Evolutionary conservation across 345 rosid genomes (phyloP), one percentile per base, ranked within the genome.

Genomic region (Citrus australasica): DNA sequence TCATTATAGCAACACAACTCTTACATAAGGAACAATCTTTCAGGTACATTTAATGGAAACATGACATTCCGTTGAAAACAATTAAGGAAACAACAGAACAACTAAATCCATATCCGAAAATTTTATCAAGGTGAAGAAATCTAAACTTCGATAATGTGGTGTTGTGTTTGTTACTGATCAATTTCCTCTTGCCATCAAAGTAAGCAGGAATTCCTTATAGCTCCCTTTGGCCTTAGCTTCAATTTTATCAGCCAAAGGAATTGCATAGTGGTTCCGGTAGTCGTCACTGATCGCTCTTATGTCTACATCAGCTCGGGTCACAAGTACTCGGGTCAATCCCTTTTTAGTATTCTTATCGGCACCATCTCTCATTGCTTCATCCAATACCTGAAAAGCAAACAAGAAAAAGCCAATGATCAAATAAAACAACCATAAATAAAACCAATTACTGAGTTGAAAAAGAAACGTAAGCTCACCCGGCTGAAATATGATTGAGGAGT

Each of bases 151-250:
- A 19, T 40, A 32, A 24, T 32, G 6, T n/a, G 25, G 11, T 35
- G 17, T 21, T 37, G 6, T n/a, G 25, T 16, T 33, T 69, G 62
- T 48, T 48, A 48, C 51, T 3, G 17, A 75, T 88, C 78, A 87
- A 27, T 83, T 71, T 24, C 88, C 89, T 82, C 79, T 89, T 22
- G 90, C 79, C 9, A 90, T 40, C 65, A 95, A 69, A 33, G 89
- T 72, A 74, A 92, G 83, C 89, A 93, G 82, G 81, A 91, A 82
- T 76, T 93, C 98, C 88, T 68, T 92, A 28, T 92, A 95, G 87
- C 86, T 90, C n/a, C 98, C 99, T 11, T 86, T 92, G 30, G 90
- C 87, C 32, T 79, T 78, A 3, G 81, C 92, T 80, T 87, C 84
- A 48, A 93, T 86, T 76, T 64, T 87, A 68, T 88, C 58, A 21